Evolutionary conservation across 2,329 filamentous ascomycete genomes (phyloP), one percentile per base, ranked within the genome.

Genomic region (Chaetothyriales sp.): DNA sequence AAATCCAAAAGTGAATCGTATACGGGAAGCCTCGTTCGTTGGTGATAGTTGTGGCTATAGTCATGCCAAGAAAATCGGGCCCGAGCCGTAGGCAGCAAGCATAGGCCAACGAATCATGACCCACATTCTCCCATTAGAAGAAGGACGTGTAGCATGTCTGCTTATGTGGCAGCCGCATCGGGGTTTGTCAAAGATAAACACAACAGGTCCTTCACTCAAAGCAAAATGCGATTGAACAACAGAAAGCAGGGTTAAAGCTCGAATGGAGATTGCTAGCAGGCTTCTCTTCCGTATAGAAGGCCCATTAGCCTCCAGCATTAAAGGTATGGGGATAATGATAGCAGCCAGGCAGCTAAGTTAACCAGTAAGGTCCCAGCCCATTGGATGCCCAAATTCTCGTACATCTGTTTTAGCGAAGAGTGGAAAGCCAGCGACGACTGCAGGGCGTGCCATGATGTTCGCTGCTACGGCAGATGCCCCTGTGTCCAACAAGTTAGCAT

Each of bases 301-400:
- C 22, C 22, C 22, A 25, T 86, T 87, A 59, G 77, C 80, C 69
- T 85, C 85, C 67, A 90, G 86, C 7, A 89, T 65, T 65, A 85
- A 83, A 0, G 85, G 85, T 61, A 86, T 82, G 0, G 85, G 84
- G 18, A 87, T 71, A 66, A 85, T 88, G 10, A 74, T 75, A 1
- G 88, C 65, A 25, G 22, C 22, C 22, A 25, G 22, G 22, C 22
- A 0, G 84, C 78, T 2, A 90, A 71, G 69, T 89, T 89, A 0
- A 81, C 86, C 0, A 85, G 85, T 13, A 89, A 70, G 0, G 78
- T 80, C 33, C 76, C 80, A 1, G 83, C 86, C 85, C 85, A 89
- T 68, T 88, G 83, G 51, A 84, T 81, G 48, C 85, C 83, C 2
- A 84, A 71, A 51, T 74, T 69, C 2, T 70, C 37, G 52, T 68